Evolutionary conservation across 768 basidiomycete species (phyloP), one percentile per base, ranked within the genome.

Genomic region (Suillus sp.): DNA sequence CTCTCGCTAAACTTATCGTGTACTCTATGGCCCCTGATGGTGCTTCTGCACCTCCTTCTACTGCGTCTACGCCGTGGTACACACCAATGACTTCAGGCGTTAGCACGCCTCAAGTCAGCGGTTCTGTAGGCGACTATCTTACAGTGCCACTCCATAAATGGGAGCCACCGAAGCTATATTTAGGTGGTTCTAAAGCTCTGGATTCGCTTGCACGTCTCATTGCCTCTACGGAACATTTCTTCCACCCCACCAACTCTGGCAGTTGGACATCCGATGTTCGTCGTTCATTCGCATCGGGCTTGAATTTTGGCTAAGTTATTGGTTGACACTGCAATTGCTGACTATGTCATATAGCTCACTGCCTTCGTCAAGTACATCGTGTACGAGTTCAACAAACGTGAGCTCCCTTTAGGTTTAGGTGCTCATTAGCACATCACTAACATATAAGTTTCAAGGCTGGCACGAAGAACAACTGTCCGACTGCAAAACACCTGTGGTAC

Each of bases 121-220:
- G 38, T 40, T 78, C 74, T 55, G 71, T 83, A 32, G 82, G 80
- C 40, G 86, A 89, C 61, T 86, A 86, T 70, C 80, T 90, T 18
- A 81, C 88, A 11, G 81, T 84, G 0, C 82, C 87, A 0, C 75
- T 90, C 2, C 77, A 78, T n/a, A 84, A 83, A 66, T 80, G 79
- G 59, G 75, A 70, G 4, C 73, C 70, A 40, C 72, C 72, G 45
- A 83, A 75, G 70, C 68, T 70, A 40, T 93, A 88, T 72, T 77
- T 95, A n/a, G 95, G 83, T 16, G 95, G 95, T 14, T 91, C 86
- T 27, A 91, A 86, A 73, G 92, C 94, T 4, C 77, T 96, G 62
- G 93, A 95, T 72, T 91, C 93, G 9, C 77, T 96, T n/a, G 87
- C 86, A 13, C 89, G 89, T 73, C 78, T 96, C 65, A 87, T 96